Evolutionary conservation across 1,139 yeast species (phyloP).

Genomic region (Candida glucosophila): DNA sequence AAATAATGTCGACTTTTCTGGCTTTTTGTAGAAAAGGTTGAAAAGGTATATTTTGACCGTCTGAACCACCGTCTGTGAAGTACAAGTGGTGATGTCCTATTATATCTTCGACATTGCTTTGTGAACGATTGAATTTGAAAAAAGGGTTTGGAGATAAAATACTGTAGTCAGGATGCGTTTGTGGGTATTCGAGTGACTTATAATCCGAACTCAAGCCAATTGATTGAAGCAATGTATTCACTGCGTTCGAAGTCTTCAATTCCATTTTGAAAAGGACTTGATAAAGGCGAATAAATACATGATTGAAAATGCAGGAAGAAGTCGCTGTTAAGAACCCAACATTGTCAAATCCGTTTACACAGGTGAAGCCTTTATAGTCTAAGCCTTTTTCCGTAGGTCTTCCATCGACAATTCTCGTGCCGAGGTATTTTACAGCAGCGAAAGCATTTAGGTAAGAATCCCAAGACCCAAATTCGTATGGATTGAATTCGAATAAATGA

Average conservation of each 20-base stretch:
- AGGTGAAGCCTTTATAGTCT: slow-evolving; percentile 20
- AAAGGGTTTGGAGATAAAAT: slow-evolving; percentile 74
- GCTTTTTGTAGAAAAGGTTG: slow-evolving; percentile 24
- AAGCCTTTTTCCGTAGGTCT: slow-evolving; percentile 10
- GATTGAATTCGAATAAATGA: slow-evolving; percentile 46
- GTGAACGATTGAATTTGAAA: slow-evolving; percentile 16
- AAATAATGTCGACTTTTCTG: slow-evolving; percentile 23
- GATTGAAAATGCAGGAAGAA: slow-evolving; percentile 64
- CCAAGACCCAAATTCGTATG: slow-evolving; percentile 69
- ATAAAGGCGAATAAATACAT: slow-evolving; percentile 40
- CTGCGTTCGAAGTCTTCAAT: slow-evolving; percentile 29
- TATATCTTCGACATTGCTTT: slow-evolving; percentile 6
- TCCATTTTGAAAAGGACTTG: slow-evolving; percentile 29
- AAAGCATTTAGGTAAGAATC: slow-evolving; percentile 43
- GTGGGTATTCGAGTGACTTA: slow-evolving; percentile 14
- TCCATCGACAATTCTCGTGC: slow-evolving; percentile 37
- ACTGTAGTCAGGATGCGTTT: slow-evolving; percentile 56
- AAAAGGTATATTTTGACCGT: slow-evolving; percentile 36
- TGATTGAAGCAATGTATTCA: slow-evolving; percentile 33
- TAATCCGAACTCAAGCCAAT: slow-evolving; percentile 36
- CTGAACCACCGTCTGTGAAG: slow-evolving; percentile 38
- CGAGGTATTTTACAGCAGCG: slow-evolving; percentile 44
- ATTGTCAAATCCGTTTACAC: slow-evolving; percentile 58
- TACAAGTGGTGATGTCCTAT: slow-evolving; percentile 16
- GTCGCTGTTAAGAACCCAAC: slow-evolving; percentile 69